A percentile compares a stretch with the other conserved stretches of the same genome.
Conservation (phyloP, 345 rosid species). For the Eucalyptus erythrocorys region DNA sequence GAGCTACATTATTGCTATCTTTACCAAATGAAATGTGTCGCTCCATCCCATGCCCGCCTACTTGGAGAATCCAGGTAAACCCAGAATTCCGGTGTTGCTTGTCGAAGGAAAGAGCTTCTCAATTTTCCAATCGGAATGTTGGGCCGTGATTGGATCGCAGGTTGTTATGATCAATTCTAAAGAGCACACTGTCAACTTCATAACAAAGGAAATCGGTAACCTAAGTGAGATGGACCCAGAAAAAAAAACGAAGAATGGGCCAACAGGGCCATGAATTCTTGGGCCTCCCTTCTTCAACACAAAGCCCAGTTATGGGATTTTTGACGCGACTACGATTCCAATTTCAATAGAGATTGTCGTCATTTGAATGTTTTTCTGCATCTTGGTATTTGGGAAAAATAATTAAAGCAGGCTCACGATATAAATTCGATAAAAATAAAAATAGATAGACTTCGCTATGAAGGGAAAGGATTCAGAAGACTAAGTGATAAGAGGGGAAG, state of each 20-base stretch:
- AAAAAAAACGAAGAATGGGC: not conserved
- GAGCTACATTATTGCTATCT: not conserved
- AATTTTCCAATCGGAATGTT: not conserved
- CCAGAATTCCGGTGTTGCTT: not conserved
- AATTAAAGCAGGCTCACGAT: not conserved
- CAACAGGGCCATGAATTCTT: not conserved
- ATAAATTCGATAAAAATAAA: not conserved
- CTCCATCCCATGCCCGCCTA: not conserved
- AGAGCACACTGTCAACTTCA: not conserved
- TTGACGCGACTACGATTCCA: not conserved
- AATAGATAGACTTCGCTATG: not conserved
- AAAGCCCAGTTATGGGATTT: not conserved
- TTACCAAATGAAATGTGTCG: not conserved
- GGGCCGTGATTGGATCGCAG: not conserved
- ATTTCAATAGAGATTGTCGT: not conserved
- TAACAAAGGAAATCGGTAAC: not conserved
- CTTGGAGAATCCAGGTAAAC: not conserved
- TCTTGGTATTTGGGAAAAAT: not conserved
- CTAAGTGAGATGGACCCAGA: not conserved
- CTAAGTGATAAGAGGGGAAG: not conserved
- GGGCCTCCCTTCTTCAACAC: not conserved
- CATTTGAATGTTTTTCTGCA: not conserved
- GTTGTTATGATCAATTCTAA: not conserved
- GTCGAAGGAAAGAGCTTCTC: not conserved
- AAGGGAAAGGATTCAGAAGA: not conserved